Percentiles rank a stretch among this genome's conserved stretches.
These are phyloP conservation scores for Xylaria sp. DNA, from an alignment of 2,329 filamentous ascomycete species.

Conservation along the genomic window DNA sequence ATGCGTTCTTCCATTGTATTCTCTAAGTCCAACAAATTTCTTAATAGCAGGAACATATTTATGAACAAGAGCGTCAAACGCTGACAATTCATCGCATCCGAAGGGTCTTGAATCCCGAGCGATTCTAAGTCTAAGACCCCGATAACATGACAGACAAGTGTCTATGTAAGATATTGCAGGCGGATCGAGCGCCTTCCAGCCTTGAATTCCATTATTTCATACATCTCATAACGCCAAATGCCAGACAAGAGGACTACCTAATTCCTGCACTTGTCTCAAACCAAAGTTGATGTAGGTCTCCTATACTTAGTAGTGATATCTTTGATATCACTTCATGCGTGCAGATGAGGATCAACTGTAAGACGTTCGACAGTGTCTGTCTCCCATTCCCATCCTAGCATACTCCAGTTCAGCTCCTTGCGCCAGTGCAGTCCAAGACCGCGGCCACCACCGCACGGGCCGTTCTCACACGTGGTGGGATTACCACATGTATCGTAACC, in stretches of 20 bases:
- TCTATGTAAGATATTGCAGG: constrained; percentile 23
- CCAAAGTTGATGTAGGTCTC: constrained; percentile 45
- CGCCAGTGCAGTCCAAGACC: constrained; percentile 77
- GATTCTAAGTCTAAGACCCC: background rate
- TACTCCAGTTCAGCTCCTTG: constrained; percentile 85
- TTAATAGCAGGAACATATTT: background rate
- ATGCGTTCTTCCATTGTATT: background rate
- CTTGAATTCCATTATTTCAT: constrained; percentile 19
- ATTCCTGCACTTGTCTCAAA: constrained; percentile 57
- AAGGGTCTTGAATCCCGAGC: constrained; percentile 1
- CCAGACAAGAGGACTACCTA: constrained; percentile 61
- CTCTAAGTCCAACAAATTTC: background rate
- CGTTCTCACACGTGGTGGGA: constrained; percentile 46
- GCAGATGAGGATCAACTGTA: constrained; percentile 59
- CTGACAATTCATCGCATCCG: constrained; percentile 8
- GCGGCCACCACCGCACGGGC: constrained; percentile 60
- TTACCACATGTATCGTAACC: constrained; percentile 55
- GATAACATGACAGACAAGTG: background rate
- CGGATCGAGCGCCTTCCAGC: constrained; percentile 12
- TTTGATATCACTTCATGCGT: constrained; percentile 56
- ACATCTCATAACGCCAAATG: constrained; percentile 45
- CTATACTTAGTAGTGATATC: constrained; percentile 44
- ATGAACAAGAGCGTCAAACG: background rate
- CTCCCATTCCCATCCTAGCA: constrained; percentile 82
- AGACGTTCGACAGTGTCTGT: constrained; percentile 55